Conservation (phyloP, 179 eudicot species). For the Beta lomatogona region DNA sequence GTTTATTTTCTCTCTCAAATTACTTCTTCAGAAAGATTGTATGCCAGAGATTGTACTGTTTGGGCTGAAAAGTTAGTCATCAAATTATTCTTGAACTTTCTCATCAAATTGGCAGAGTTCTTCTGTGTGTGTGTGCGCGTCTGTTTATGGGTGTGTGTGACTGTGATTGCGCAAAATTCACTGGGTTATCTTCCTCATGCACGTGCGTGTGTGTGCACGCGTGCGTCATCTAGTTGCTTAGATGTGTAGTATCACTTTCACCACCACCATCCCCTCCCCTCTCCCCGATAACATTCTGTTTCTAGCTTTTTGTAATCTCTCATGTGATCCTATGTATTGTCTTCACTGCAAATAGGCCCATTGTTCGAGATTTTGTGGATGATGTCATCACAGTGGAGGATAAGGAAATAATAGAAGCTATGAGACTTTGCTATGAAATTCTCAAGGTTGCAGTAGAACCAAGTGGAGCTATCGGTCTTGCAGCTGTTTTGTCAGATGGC, state of each 20-base stretch:
- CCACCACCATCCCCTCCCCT: not conserved
- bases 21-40: not conserved
- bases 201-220: too few relatives aligned
- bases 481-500: conserved; percentile 70
- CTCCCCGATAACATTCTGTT: not conserved
- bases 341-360: conserved; percentile 56
- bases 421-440: conserved; percentile 81
- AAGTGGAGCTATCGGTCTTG: conserved; percentile 94
- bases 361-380: conserved; percentile 88
- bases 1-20: not conserved
- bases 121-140: not conserved
- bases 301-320: not conserved
- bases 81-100: not conserved
- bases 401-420: conserved; percentile 75
- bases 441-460: conserved; percentile 92
- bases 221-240: not conserved
- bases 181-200: too few relatives aligned
- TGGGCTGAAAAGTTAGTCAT: not conserved
- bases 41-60: not conserved
- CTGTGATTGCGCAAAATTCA: too few relatives aligned
- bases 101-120: not conserved
- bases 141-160: too few relatives aligned
- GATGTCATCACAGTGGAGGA: conserved; percentile 79
- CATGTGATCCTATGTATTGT: not conserved
- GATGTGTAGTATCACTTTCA: not conserved